Conservation (phyloP, 2,329 filamentous ascomycete genomes). For the Paecilomyces sp. region DNA sequence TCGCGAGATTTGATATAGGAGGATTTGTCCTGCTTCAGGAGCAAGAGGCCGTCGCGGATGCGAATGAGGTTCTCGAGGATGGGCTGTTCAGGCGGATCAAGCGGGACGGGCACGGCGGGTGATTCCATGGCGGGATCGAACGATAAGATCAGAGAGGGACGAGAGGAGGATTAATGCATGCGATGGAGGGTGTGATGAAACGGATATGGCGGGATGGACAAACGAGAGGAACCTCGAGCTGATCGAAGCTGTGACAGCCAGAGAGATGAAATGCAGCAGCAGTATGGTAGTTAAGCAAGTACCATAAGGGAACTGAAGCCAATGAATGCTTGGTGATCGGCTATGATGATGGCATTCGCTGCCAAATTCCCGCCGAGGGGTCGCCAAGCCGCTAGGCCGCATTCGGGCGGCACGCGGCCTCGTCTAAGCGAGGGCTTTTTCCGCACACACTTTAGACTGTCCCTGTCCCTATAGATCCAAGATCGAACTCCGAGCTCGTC, state of each 20-base stretch:
- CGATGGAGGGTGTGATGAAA: background rate
- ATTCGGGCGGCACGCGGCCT: conserved; percentile 4
- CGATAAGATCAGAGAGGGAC: conserved; percentile 8
- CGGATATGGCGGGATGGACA: background rate
- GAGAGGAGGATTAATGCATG: background rate
- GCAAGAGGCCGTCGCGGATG: conserved; percentile 52
- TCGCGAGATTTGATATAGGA: conserved; percentile 62
- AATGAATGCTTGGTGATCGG: background rate
- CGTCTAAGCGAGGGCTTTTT: conserved; percentile 35
- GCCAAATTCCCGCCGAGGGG: background rate
- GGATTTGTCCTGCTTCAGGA: conserved; percentile 58
- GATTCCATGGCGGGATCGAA: conserved; percentile 50
- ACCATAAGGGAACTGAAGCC: too few relatives aligned
- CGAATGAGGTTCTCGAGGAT: conserved; percentile 55
- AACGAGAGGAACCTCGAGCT: background rate
- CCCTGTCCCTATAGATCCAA: background rate
- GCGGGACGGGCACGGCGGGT: conserved; percentile 50
- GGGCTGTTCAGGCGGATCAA: conserved; percentile 58
- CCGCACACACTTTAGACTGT: conserved; percentile 22
- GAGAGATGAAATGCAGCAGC: too few relatives aligned
- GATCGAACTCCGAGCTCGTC: conserved; percentile 9
- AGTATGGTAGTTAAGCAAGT: too few relatives aligned
- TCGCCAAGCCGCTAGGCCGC: background rate
- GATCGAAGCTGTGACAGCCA: too few relatives aligned
- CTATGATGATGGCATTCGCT: background rate